phyloP scores from a whole-genome alignment of 768 basidiomycete genomes.

The Agaricus sinodeliciosus region DNA sequence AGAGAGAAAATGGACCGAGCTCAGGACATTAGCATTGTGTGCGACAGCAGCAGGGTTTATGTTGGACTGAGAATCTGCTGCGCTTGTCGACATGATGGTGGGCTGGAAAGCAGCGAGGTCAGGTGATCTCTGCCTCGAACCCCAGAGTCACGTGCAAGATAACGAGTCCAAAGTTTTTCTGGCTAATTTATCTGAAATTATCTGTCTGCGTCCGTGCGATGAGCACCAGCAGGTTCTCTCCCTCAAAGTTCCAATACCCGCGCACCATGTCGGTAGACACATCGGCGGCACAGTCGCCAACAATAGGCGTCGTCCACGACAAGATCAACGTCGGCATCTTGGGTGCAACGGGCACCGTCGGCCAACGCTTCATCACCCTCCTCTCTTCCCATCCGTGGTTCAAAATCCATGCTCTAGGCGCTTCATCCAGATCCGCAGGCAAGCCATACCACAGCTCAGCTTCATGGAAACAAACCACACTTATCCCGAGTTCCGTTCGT shows the following conservation, averaged over 20 bases:
- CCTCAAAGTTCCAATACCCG: slow-evolving; percentile 1
- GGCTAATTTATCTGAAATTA: background rate
- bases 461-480: slow-evolving; percentile 83
- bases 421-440: slow-evolving; percentile 82
- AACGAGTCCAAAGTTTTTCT: slow-evolving; percentile 13
- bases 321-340: slow-evolving; percentile 60
- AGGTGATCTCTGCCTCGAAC: background rate
- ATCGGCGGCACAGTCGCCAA: background rate
- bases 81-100: slow-evolving; percentile 6
- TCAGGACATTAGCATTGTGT: slow-evolving; percentile 63
- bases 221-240: slow-evolving; percentile 1
- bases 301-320: background rate
- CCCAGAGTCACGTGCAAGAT: slow-evolving; percentile 12
- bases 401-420: slow-evolving; percentile 77
- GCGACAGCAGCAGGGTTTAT: slow-evolving; percentile 43
- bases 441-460: slow-evolving; percentile 68
- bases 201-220: background rate
- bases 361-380: slow-evolving; percentile 90
- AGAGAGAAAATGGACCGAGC: slow-evolving; percentile 68
- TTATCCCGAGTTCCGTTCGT: slow-evolving; percentile 61
- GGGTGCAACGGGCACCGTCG: slow-evolving; percentile 91
- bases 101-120: background rate
- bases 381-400: slow-evolving; percentile 91
- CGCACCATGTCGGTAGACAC: background rate
- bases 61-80: slow-evolving; percentile 30